Conservation (phyloP, 202 grass and related monocot genomes). For the Panicum hallii region DNA sequence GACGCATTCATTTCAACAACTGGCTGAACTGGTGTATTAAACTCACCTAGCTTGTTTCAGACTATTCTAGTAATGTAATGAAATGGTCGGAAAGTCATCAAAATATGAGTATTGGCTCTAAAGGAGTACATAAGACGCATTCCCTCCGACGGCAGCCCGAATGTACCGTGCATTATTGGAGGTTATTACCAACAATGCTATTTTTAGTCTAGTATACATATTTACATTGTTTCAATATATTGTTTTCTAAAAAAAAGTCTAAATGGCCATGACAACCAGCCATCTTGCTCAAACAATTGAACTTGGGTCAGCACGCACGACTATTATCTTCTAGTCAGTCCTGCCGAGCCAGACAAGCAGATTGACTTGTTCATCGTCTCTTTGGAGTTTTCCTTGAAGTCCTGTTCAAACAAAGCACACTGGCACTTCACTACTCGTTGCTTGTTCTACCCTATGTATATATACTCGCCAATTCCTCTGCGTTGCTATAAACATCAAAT, state of each 20-base stretch:
- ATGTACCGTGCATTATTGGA: too few species aligned
- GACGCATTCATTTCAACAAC: too few species aligned
- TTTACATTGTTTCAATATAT: not conserved
- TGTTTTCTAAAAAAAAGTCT: not conserved
- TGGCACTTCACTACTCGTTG: not conserved
- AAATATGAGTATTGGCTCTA: too few species aligned
- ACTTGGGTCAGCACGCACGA: not conserved
- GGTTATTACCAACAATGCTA: not conserved
- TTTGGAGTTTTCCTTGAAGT: not conserved
- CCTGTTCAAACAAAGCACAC: slow-evolving; percentile 40
- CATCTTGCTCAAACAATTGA: not conserved
- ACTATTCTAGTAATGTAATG: too few species aligned
- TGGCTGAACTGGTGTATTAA: too few species aligned
- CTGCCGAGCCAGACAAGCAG: slow-evolving; percentile 33
- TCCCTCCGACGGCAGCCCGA: too few species aligned
- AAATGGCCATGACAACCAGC: not conserved
- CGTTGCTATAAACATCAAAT: not conserved
- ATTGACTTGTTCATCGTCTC: slow-evolving; percentile 24
- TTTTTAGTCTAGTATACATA: not conserved
- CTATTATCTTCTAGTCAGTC: slow-evolving; percentile 23
- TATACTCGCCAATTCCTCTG: not conserved
- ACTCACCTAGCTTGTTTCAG: too few species aligned
- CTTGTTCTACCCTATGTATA: slow-evolving; percentile 4
- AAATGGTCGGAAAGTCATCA: too few species aligned
- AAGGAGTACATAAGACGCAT: too few species aligned